phyloP scores from a whole-genome alignment of 768 basidiomycete species.

The Stropharia rugosoannulata region DNA sequence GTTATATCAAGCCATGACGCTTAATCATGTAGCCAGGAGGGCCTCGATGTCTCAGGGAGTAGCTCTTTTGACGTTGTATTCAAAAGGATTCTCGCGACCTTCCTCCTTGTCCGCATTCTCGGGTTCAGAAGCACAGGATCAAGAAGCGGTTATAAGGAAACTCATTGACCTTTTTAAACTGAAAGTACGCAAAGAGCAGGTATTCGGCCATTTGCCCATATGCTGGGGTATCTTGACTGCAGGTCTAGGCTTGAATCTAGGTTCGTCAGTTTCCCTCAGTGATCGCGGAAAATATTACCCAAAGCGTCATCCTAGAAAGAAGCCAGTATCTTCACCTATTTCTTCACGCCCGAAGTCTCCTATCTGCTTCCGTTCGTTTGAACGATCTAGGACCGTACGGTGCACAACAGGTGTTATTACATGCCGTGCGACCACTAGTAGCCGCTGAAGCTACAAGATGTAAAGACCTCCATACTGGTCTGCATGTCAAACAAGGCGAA shows the following conservation, averaged over 20 bases:
- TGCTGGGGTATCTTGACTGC: constrained; percentile 90
- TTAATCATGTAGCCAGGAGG: constrained; percentile 86
- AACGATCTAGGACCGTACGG: constrained; percentile 93
- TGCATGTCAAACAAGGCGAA: constrained; percentile 24
- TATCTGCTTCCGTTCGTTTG: constrained; percentile 90
- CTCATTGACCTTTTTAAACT: constrained; percentile 73
- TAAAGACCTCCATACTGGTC: constrained; percentile 47
- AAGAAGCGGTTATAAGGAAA: constrained; percentile 25
- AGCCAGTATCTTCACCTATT: constrained; percentile 89
- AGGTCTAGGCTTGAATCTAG: constrained; percentile 68
- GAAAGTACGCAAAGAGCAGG: constrained; percentile 59
- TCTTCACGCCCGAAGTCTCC: constrained; percentile 84
- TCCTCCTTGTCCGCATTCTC: constrained; percentile 27
- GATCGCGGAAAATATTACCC: background rate
- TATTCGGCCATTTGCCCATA: constrained; percentile 81
- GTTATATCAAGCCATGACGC: constrained; percentile 80
- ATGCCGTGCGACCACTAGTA: constrained; percentile 68
- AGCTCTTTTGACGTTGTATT: constrained; percentile 86
- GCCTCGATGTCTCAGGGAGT: constrained; percentile 92
- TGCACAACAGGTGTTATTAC: constrained; percentile 84
- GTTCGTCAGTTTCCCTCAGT: constrained; percentile 36
- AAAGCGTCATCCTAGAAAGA: constrained; percentile 51
- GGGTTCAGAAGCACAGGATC: constrained; percentile 20
- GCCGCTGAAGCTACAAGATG: constrained; percentile 48
- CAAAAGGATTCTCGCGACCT: constrained; percentile 74